phyloP scores from a whole-genome alignment of 1,284 basidiomycete genomes.

The Fomitopsis pinicola region DNA sequence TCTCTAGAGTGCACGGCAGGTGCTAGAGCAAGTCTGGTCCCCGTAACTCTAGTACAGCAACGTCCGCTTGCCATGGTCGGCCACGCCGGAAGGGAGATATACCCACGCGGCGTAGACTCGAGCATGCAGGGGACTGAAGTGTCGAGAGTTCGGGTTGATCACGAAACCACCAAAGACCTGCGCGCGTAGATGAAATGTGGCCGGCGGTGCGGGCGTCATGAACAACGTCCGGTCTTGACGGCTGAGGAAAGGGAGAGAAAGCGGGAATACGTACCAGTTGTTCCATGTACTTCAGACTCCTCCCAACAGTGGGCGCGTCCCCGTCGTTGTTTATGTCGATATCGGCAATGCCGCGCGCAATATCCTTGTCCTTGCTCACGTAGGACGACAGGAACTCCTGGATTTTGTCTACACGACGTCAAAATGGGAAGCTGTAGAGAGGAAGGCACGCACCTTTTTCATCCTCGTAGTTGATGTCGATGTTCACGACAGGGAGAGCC shows the following conservation, averaged over 20 bases:
- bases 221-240: neutral
- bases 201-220: neutral
- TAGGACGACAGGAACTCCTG: conserved; percentile 66
- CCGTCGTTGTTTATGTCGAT: conserved; percentile 63
- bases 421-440: neutral
- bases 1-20: too few relatives aligned
- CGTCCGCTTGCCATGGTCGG: too few relatives aligned
- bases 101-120: too few relatives aligned
- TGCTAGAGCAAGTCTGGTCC: too few relatives aligned
- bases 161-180: too few relatives aligned
- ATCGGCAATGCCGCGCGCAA: conserved; percentile 65
- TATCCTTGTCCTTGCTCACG: conserved; percentile 61
- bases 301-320: conserved; percentile 35
- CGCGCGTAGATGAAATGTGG: too few relatives aligned
- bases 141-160: too few relatives aligned
- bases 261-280: conserved; percentile 64
- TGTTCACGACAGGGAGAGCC: conserved; percentile 47
- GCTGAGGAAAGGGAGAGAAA: conserved; percentile 2
- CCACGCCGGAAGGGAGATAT: too few relatives aligned
- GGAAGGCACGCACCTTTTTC: conserved; percentile 31
- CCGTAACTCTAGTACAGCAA: too few relatives aligned
- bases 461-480: conserved; percentile 45
- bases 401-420: conserved; percentile 53
- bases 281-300: conserved; percentile 79
- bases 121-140: too few relatives aligned